Evolutionary conservation across 495 filamentous ascomycete genomes (phyloP).

Genomic region (Aspergillus incahuasiensis): DNA sequence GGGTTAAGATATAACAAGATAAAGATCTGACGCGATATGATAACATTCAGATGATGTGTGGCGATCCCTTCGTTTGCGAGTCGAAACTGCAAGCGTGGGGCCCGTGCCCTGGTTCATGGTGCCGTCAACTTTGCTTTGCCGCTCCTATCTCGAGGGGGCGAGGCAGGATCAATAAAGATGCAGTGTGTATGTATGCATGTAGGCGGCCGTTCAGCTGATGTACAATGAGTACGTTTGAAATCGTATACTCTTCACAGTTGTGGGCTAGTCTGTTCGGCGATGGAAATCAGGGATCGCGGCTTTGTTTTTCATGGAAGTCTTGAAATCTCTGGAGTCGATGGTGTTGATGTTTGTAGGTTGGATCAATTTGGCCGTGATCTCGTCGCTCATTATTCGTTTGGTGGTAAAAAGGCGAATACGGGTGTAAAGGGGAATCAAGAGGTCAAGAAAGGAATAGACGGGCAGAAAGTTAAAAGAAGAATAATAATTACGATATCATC

Average conservation of each 20-base stretch:
- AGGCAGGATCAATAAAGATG: not conserved
- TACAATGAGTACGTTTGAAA: too few relatives aligned
- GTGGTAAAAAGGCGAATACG: not conserved
- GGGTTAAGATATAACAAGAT: not conserved
- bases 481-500: not conserved
- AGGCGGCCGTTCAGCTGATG: not conserved
- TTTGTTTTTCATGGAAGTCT: not conserved
- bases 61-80: not conserved
- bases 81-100: constrained; percentile 19
- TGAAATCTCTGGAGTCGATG: not conserved
- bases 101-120: constrained; percentile 4
- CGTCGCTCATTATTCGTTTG: constrained; percentile 4
- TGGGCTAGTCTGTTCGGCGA: not conserved
- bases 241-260: not conserved
- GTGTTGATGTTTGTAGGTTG: not conserved
- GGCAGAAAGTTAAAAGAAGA: too few relatives aligned
- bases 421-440: too few relatives aligned
- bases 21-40: not conserved
- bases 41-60: not conserved
- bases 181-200: not conserved
- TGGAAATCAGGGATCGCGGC: not conserved
- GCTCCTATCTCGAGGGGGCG: not conserved
- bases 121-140: not conserved
- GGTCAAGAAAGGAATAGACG: too few relatives aligned
- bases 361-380: not conserved